These are phyloP conservation scores for Nadsonia commutata DNA, from an alignment of 1,139 yeast species.

Conservation along the genomic window DNA sequence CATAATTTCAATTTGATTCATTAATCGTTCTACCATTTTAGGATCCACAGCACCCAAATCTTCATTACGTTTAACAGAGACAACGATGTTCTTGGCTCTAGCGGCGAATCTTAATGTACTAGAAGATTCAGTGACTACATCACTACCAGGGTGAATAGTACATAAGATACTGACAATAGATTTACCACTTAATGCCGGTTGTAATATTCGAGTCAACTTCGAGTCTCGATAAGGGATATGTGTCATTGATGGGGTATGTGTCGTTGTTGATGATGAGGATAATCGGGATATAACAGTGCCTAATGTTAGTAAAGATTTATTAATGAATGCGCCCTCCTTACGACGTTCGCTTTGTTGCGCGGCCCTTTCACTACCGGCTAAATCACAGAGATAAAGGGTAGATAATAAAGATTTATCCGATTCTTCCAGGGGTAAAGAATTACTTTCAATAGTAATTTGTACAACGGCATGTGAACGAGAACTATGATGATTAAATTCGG, in stretches of 20 bases:
- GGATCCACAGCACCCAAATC: slow-evolving; percentile 13
- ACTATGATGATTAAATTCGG: slow-evolving; percentile 73
- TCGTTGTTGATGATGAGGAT: slow-evolving; percentile 14
- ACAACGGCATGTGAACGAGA: slow-evolving; percentile 89
- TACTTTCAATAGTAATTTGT: slow-evolving; percentile 40
- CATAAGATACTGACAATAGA: slow-evolving; percentile 80
- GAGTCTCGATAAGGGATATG: slow-evolving; percentile 92
- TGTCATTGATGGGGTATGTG: not conserved
- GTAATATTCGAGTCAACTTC: slow-evolving; percentile 71
- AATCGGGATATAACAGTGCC: slow-evolving; percentile 80
- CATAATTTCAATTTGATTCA: slow-evolving; percentile 27
- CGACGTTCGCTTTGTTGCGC: slow-evolving; percentile 69
- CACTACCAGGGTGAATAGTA: slow-evolving; percentile 53
- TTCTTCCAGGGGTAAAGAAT: slow-evolving; percentile 20
- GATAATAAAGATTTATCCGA: no score
- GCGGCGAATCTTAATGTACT: slow-evolving; percentile 88
- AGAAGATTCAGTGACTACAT: slow-evolving; percentile 60
- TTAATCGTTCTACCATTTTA: slow-evolving; percentile 16
- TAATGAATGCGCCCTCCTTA: slow-evolving; percentile 85
- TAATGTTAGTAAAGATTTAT: slow-evolving; percentile 74
- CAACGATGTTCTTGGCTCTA: slow-evolving; percentile 72
- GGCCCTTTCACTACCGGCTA: slow-evolving; percentile 93
- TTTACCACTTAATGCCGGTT: slow-evolving; percentile 82
- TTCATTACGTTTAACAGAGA: slow-evolving; percentile 44
- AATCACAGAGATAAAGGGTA: slow-evolving; percentile 75